phyloP scores from a whole-genome alignment of 495 filamentous ascomycete genomes.

The Lepraria neglecta region DNA sequence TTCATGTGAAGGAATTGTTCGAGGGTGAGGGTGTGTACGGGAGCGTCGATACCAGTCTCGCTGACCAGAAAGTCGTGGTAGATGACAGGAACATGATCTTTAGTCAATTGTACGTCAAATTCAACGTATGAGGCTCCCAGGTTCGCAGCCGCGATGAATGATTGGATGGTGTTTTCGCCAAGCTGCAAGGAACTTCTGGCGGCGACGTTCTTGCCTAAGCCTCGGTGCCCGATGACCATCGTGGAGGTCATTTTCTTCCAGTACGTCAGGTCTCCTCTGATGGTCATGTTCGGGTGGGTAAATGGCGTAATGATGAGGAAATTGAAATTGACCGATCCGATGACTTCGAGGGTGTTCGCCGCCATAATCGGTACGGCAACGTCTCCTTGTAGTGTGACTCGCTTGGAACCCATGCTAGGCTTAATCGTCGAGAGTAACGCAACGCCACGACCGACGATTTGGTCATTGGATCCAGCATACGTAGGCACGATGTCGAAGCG shows the following conservation, averaged over 20 bases:
- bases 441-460: conserved; percentile 85
- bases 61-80: conserved; percentile 99
- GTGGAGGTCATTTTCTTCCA: conserved; percentile 80
- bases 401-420: conserved; percentile 67
- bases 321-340: conserved; percentile 92
- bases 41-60: conserved; percentile 96
- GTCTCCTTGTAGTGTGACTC: conserved; percentile 88
- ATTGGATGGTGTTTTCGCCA: conserved; percentile 91
- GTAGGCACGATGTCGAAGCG: conserved; percentile 97
- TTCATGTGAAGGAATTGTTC: conserved; percentile 92
- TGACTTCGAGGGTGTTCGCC: conserved; percentile 73
- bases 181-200: conserved; percentile 81
- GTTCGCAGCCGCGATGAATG: conserved; percentile 93
- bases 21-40: conserved; percentile 87
- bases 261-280: conserved; percentile 85
- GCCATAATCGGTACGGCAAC: conserved; percentile 86
- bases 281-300: conserved; percentile 83
- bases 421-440: conserved; percentile 82
- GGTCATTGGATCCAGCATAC: conserved; percentile 81
- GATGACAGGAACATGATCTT: conserved; percentile 96
- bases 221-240: conserved; percentile 92
- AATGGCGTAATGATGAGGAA: conserved; percentile 94
- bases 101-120: conserved; percentile 91
- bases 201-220: conserved; percentile 83
- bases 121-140: conserved; percentile 89